phyloP scores from a whole-genome alignment of 305 asterid species.

The Fraxinus xanthoxyloides region DNA sequence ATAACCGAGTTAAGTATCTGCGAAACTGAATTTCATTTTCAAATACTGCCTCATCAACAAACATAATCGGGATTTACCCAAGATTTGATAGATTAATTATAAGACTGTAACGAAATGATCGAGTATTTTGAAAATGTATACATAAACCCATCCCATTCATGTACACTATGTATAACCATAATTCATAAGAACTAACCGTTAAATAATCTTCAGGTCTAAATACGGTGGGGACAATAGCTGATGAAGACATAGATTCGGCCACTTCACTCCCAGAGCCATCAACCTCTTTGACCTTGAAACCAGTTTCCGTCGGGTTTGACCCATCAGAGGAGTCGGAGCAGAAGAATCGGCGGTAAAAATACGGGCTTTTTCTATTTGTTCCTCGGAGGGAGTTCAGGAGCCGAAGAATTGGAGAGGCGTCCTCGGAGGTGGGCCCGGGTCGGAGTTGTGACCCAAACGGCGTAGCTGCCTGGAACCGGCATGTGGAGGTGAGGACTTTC shows the following conservation, averaged over 20 bases:
- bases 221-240: slow-evolving; percentile 71
- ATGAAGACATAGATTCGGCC: slow-evolving; percentile 50
- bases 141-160: neutral
- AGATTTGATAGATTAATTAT: neutral
- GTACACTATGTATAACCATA: neutral
- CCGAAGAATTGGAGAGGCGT: slow-evolving; percentile 53
- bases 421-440: slow-evolving; percentile 32
- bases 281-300: slow-evolving; percentile 35
- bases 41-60: neutral
- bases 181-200: slow-evolving; percentile 47
- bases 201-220: slow-evolving; percentile 87
- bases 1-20: no score
- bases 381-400: slow-evolving; percentile 34
- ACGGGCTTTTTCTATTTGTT: slow-evolving; percentile 32
- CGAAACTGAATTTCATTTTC: no score
- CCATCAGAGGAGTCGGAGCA: slow-evolving; percentile 76
- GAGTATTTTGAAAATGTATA: neutral
- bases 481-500: slow-evolving; percentile 60
- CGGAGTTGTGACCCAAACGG: slow-evolving; percentile 42
- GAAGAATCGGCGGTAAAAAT: slow-evolving; percentile 53
- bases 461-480: slow-evolving; percentile 42
- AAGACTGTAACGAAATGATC: neutral
- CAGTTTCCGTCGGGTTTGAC: slow-evolving; percentile 41
- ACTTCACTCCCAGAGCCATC: slow-evolving; percentile 40
- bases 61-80: neutral